phyloP scores from a whole-genome alignment of 2,329 filamentous ascomycete species.

The Diplodia intermedia region DNA sequence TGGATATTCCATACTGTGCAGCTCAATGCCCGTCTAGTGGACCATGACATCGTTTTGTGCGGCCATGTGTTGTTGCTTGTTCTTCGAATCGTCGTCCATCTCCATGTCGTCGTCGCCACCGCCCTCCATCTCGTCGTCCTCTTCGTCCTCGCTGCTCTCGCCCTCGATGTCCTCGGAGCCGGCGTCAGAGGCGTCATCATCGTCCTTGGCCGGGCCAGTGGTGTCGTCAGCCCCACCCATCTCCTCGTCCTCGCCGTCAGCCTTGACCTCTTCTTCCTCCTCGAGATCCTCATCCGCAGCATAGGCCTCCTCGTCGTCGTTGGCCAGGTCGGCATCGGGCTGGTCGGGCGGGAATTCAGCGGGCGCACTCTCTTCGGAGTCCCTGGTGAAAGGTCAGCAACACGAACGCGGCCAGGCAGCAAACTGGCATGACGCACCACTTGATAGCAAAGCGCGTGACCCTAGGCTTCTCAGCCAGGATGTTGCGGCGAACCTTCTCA shows the following conservation, averaged over 20 bases:
- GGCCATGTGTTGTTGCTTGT: constrained; percentile 41
- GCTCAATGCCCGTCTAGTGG: constrained; percentile 39
- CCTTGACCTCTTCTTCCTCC: constrained; percentile 48
- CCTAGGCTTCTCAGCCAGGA: constrained; percentile 94
- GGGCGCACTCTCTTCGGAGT: constrained; percentile 95
- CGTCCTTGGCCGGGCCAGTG: constrained; percentile 61
- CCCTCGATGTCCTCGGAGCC: constrained; percentile 81
- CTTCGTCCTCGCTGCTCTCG: constrained; percentile 75
- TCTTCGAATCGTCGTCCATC: constrained; percentile 59
- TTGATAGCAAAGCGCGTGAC: constrained; percentile 99
- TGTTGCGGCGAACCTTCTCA: constrained; percentile 89
- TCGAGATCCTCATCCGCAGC: constrained; percentile 84
- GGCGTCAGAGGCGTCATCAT: constrained; percentile 70
- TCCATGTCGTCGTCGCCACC: constrained; percentile 66
- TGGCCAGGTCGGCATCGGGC: constrained; percentile 86
- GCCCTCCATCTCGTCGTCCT: constrained; percentile 68
- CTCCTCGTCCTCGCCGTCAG: constrained; percentile 70
- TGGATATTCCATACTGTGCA: neutral
- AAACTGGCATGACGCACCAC: constrained; percentile 70
- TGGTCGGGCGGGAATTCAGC: constrained; percentile 97
- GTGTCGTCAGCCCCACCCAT: constrained; percentile 74
- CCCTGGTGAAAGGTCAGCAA: constrained; percentile 63
- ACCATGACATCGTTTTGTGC: constrained; percentile 48
- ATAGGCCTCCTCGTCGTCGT: constrained; percentile 84
- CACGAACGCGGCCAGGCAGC: neutral